Percentiles rank a stretch among this genome's conserved stretches.
These are phyloP conservation scores for Oryza meridionalis DNA, from an alignment of 176 grass and related monocot species.

Conservation along the genomic window DNA sequence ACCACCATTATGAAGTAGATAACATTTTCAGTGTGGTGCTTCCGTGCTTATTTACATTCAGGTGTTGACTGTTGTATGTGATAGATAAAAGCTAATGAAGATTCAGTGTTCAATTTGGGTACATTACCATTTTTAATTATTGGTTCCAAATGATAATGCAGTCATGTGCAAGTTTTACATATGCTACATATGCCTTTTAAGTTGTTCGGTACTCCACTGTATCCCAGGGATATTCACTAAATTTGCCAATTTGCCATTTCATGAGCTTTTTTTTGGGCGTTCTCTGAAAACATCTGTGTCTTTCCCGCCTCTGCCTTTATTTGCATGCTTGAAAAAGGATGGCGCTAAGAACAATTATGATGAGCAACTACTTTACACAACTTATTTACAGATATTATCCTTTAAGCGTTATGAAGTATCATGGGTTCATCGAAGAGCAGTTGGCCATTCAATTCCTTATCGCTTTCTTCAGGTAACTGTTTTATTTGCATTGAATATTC, in stretches of 20 bases:
- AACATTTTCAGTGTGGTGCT: background rate
- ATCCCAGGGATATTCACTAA: conserved; percentile 18
- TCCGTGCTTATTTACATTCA: background rate
- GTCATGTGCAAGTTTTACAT: conserved; percentile 11
- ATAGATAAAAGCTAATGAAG: background rate
- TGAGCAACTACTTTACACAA: conserved; percentile 1
- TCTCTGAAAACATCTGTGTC: background rate
- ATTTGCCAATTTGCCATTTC: conserved; percentile 10
- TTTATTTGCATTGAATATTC: conserved; percentile 32
- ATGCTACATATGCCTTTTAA: conserved; percentile 23
- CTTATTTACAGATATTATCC: conserved; percentile 66
- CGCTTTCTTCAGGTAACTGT: conserved; percentile 83
- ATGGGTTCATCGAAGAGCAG: conserved; percentile 87
- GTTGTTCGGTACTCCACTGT: background rate
- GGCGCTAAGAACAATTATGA: conserved; percentile 4
- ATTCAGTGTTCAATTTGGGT: background rate
- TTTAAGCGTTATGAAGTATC: conserved; percentile 89
- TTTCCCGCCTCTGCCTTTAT: background rate
- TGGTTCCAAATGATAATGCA: background rate
- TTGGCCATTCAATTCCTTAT: conserved; percentile 84
- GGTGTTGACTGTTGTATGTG: background rate
- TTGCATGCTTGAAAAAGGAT: background rate
- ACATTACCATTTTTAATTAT: background rate
- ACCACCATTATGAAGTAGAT: background rate
- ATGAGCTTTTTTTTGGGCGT: background rate